Evolutionary conservation across 78 protist genomes (phyloP).

Genomic region (Guillardia theta): DNA sequence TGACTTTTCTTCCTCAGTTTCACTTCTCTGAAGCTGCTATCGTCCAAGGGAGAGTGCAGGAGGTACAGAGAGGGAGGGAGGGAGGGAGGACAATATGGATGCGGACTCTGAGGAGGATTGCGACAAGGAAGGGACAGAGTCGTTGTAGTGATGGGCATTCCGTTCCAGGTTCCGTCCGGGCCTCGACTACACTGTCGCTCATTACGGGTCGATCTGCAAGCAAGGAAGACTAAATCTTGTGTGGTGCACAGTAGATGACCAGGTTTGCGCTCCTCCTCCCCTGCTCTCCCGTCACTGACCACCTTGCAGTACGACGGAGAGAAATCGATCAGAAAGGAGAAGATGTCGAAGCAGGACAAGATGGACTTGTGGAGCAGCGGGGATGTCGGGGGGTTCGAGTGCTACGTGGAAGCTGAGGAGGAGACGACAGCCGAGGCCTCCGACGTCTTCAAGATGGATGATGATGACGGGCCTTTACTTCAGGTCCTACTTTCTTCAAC

Average conservation of each 20-base stretch:
- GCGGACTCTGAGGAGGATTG: too few relatives aligned
- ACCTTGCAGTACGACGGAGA: neutral
- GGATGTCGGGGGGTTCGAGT: slow-evolving; percentile 61
- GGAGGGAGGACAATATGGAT: too few relatives aligned
- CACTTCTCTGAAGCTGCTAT: too few relatives aligned
- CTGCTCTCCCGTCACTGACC: too few relatives aligned
- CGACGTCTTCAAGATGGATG: neutral
- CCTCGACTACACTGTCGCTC: slow-evolving; percentile 59
- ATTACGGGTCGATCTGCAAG: neutral
- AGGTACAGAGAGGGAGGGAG: too few relatives aligned
- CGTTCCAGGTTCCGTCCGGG: slow-evolving; percentile 70
- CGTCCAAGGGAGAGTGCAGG: neutral
- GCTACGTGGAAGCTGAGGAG: neutral
- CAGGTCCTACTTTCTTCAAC: neutral
- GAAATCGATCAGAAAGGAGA: neutral
- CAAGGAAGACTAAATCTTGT: neutral
- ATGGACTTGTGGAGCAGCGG: slow-evolving; percentile 40
- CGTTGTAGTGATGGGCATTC: too few relatives aligned
- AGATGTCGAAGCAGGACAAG: neutral
- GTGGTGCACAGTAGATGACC: neutral
- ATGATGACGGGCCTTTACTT: neutral
- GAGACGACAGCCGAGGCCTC: neutral
- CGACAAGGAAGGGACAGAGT: too few relatives aligned
- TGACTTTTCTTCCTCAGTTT: too few relatives aligned
- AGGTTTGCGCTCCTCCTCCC: too few relatives aligned